These are phyloP conservation scores for Fusarium solani-melongenae DNA, from an alignment of 2,329 filamentous ascomycete species.

Conservation along the genomic window DNA sequence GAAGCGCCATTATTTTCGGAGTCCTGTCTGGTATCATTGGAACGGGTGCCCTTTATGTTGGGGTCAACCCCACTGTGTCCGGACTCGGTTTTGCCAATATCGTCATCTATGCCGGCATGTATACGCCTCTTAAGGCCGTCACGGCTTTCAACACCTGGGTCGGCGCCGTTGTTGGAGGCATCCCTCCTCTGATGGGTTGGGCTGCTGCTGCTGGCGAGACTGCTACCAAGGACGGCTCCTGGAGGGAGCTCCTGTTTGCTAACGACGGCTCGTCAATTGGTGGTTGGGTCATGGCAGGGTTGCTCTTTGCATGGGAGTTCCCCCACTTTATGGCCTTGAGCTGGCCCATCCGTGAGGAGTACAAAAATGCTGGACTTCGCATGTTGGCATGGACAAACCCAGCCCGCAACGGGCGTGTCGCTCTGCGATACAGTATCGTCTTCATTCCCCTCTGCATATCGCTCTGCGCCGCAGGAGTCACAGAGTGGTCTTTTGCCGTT, in stretches of 20 bases:
- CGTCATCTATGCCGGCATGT: conserved; percentile 87
- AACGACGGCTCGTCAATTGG: conserved; percentile 72
- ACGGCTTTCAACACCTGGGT: conserved; percentile 94
- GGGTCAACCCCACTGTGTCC: conserved; percentile 93
- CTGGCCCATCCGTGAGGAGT: conserved; percentile 90
- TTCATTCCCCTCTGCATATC: conserved; percentile 89
- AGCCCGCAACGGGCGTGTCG: conserved; percentile 85
- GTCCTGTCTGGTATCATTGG: conserved; percentile 76
- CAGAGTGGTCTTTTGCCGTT: conserved; percentile 84
- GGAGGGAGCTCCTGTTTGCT: conserved; percentile 80
- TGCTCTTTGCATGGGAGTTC: conserved; percentile 97
- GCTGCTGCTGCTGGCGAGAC: conserved; percentile 91
- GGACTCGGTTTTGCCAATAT: conserved; percentile 89
- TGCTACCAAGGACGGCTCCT: conserved; percentile 79
- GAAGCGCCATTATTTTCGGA: conserved; percentile 82
- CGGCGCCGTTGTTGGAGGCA: conserved; percentile 90
- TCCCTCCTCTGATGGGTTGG: conserved; percentile 98
- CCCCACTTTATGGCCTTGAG: conserved; percentile 97
- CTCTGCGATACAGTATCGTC: conserved; percentile 83
- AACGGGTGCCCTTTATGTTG: conserved; percentile 80
- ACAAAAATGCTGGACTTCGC: conserved; percentile 74
- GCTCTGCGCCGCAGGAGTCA: conserved; percentile 82
- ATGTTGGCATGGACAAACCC: conserved; percentile 92
- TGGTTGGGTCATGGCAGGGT: conserved; percentile 86
- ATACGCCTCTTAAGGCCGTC: conserved; percentile 91